Base-by-base conservation (phyloP, 352 stramenopile species). In the Phytophthora nicotianae region DNA sequence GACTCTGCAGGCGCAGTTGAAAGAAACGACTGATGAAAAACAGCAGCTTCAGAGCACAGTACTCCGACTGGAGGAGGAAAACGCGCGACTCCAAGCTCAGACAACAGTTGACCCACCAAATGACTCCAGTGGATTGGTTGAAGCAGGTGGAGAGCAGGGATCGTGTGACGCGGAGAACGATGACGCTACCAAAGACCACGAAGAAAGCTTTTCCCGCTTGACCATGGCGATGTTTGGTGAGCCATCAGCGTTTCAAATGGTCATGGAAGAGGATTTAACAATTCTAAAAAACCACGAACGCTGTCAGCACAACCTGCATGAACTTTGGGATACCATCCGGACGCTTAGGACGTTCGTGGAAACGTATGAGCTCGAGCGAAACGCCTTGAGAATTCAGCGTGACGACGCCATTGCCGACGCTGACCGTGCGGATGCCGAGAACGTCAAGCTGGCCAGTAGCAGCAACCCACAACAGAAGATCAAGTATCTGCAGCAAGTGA, bases 381-480 rank as follows among this genome's bases (percentile, higher is more conserved):
- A 82, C n/a, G 60, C 77, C 26, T 58, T 91, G 58, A 61, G 51
- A 35, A 45, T 60, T 7, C 78, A 93, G 63, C 80, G 80, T 2
- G 77, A 91, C 48, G 80, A 91, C 26, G 84, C 81, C 0, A 65
- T 85, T 14, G 60, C 56, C 13, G 87, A 81, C 0, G 79, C 78
- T 1, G 70, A 90, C 33, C 70, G 65, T 23, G 84, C 81, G 37
- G 83, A 83, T 73, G 58, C 71, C 13, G 61, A 87, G 35, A 93
- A 88, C 51, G 65, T 75, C 1, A 78, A 74, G 49, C 63, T 93
- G 0, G 80, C 75, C 0, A 70, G 84, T 11, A 88, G 83, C 43
- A 75, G 66, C 62, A 91, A 93, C 58, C 72, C 74, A 4, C 79
- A 89, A 53, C 77, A 86, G 59, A 82, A 83, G 50, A 93, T 91